Evolutionary conservation across 1,284 basidiomycete genomes (phyloP), one percentile per base, ranked within the genome.

Genomic region (Pascua sp.): DNA sequence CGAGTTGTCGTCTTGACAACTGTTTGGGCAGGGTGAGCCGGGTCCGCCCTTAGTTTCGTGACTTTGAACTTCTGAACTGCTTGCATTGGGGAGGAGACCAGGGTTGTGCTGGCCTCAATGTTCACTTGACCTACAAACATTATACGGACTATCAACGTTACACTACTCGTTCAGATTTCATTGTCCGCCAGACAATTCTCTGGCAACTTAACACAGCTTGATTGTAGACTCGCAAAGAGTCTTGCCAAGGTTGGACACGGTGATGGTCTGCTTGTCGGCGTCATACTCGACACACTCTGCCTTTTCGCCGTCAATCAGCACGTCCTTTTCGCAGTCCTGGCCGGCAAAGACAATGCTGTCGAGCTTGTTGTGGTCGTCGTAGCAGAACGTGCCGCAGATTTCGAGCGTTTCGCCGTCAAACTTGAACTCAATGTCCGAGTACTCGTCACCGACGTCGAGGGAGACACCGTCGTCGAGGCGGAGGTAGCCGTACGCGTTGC

Each of bases 401-500:
- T 62, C 71, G 42, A 87, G 73, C 52, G 56, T 75, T n/a, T 76
- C 72, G 15, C 78, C 66, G 56, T 62, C 67, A 69, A 77, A 87
- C 18, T 56, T 63, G 69, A 87, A 79, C 41, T 69, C 53, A 42
- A 85, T 77, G 18, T 74, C 65, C 18, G 85, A 85, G 53, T 76
- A 75, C 5, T 13, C 37, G 68, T 61, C 45, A 65, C 58, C 55
- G 75, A 84, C 17, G 62, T 75, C 64, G 59, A 86, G 75, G 5
- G 42, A 43, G 49, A 55, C 59, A 41, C 86, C 86, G 64, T 88
- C 86, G 67, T 88, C 86, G 42, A 88, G 62, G 69, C 85, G 85
- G 11, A 82, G 81, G 3, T 78, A 76, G 8, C 85, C 85, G 45
- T 79, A 79, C 0, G 86, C 86, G 5, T 70, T 57, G 2, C 81